Evolutionary conservation across 805 yeast species (phyloP).

Genomic region (Lipomyces orientalis): DNA sequence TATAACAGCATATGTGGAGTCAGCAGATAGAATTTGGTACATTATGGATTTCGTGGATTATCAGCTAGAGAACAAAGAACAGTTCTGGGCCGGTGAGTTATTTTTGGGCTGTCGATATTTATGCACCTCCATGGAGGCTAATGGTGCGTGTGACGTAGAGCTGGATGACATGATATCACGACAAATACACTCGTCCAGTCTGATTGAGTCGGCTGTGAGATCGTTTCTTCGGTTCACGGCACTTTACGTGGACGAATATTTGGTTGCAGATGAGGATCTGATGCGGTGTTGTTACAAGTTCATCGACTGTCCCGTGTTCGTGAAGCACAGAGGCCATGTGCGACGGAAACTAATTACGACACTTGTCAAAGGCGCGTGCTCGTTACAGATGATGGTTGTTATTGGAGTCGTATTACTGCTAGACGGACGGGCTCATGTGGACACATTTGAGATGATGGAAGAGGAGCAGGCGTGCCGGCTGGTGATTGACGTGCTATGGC

Average conservation of each 20-base stretch:
- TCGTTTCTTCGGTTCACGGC: constrained; percentile 42
- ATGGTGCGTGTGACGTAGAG: constrained; percentile 47
- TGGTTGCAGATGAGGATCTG: constrained; percentile 47
- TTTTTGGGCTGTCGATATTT: background rate
- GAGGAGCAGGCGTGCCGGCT: constrained; percentile 60
- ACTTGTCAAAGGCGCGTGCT: constrained; percentile 37
- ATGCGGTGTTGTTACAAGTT: constrained; percentile 53
- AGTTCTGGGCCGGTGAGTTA: constrained; percentile 43
- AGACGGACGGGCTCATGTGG: constrained; percentile 52
- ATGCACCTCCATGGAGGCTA: background rate
- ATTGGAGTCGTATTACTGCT: constrained; percentile 53
- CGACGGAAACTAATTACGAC: constrained; percentile 48
- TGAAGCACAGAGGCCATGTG: constrained; percentile 57
- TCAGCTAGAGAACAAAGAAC: constrained; percentile 42
- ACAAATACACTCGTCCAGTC: constrained; percentile 50
- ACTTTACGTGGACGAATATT: constrained; percentile 41
- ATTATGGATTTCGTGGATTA: constrained; percentile 43
- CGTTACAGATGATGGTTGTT: constrained; percentile 47
- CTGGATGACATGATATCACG: constrained; percentile 58
- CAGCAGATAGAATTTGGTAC: background rate
- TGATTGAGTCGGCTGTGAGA: constrained; percentile 39
- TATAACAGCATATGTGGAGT: background rate
- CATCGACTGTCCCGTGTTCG: constrained; percentile 57
- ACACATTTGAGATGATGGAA: constrained; percentile 53
- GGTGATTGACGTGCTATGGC: constrained; percentile 52